Base-by-base conservation (phyloP, 1,284 basidiomycete genomes). In the Cutaneotrichosporon spelunceum region DNA sequence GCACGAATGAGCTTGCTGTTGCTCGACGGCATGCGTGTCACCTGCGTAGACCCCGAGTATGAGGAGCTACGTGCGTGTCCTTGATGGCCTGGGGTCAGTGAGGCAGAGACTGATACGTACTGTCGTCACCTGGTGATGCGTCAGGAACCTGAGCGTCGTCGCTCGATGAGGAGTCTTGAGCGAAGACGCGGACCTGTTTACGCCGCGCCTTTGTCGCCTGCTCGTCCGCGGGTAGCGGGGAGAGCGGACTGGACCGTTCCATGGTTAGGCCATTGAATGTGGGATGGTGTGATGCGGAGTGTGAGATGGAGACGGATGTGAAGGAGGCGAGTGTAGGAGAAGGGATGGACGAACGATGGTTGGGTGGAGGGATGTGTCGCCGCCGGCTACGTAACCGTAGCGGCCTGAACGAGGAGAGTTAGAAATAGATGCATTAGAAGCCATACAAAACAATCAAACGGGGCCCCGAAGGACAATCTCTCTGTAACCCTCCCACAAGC, bases 21-120 rank as follows among this genome's bases (percentile, higher is more conserved):
- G 36, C 11, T n/a, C 7, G 56, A 44, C 24, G 59, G 14, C 42
- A 62, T 48, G 34, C 57, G 47, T 23, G 60, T 57, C 24, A 53
- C 47, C 24, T 49, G 60, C 36, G 56, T 42, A 16, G 66, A 42
- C 21, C 65, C 65, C 11, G 67, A 57, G 34, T 63, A 68, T n/a
- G 61, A 64, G 5, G 67, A 63, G 16, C 61, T 60, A 1, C 67
- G 63, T 24, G 61, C 23, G 27, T 64, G 63, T 5, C 60, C 59
- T 5, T 57, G 54, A 29, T 52, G 49, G 14, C 34, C 52, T 57
- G 61, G 29, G 10, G 53, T 53, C 26, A 54, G 50, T 13, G 24
- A 14, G 23, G 24, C 19, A 13, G 27, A 13, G n/a, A 26, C 5
- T 7, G 5, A n/a, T 33, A 52, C 58, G 33, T 26, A 64, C 62